Base-by-base conservation (phyloP, 805 yeast species). In the Kodamaea nitidulidarum region DNA sequence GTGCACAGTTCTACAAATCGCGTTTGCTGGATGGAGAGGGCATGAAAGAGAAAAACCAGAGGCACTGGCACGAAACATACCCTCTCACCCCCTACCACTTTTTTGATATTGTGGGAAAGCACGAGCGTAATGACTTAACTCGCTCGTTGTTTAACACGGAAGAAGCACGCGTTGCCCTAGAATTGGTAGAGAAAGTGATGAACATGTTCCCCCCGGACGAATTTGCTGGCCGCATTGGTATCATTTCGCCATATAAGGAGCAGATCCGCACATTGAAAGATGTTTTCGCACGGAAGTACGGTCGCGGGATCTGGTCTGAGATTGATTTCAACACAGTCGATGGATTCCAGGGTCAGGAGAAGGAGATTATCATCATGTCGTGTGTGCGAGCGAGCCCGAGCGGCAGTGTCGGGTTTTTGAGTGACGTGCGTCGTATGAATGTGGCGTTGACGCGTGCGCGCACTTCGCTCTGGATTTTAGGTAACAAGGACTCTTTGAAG, bases 311-410 rank as follows among this genome's bases (percentile, higher is more conserved):
- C 24, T 58, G 73, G 14, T 71, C 75, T 21, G 81, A 76, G 38
- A 78, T 95, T 35, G 95, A 86, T 55, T 88, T 93, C 63, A 88
- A 90, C 55, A 88, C 99, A 0, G 88, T 93, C 44, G 99, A 93
- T 71, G 98, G 98, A 1, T 93, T 90, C 58, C 99, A 88, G 66
- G 97, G 68, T 40, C 98, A 93, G 61, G 99, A 93, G 56, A 93
- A 91, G 60, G 97, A 91, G 46, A 78, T 93, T 34, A 87, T 93
- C 45, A 76, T 93, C 35, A 82, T 93, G 71, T 88, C 98, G 0
- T 91, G 98, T 76, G 99, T 93, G 3, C 76, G 98, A 52, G 96
- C 98, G 0, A 69, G 73, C 44, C 83, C 80, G 35, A 68, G 75
- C 10, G 75, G 72, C 7, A 65, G 73, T 16, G 87, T 91, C 43